phyloP scores from a whole-genome alignment of 257 asterid genomes.

The Solanum pinnatisectum region DNA sequence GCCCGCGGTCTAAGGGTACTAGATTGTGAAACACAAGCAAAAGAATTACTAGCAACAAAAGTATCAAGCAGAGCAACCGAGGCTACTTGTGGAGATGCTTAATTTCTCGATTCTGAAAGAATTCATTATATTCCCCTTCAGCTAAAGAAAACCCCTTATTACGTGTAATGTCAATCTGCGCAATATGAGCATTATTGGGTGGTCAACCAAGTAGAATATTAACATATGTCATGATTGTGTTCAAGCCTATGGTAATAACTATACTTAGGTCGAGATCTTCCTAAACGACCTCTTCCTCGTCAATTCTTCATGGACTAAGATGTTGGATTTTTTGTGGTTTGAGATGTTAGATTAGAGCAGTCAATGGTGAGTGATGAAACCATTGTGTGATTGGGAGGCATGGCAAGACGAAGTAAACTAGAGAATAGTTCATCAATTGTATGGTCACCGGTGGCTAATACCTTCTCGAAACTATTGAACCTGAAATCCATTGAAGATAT shows the following conservation, averaged over 20 bases:
- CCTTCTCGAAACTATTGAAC: no score
- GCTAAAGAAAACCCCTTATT: not conserved
- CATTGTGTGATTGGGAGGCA: not conserved
- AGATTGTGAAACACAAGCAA: not conserved
- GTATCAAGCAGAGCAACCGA: not conserved
- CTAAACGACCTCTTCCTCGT: not conserved
- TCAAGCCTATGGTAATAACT: not conserved
- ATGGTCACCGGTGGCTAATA: no score
- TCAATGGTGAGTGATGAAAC: not conserved
- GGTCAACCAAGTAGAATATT: not conserved
- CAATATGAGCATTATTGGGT: not conserved
- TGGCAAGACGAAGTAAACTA: not conserved
- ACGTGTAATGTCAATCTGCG: not conserved
- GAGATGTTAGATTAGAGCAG: not conserved
- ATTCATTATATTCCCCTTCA: not conserved
- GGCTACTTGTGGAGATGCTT: not conserved
- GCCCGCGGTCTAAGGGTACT: not conserved
- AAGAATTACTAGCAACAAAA: not conserved
- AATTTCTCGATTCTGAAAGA: not conserved
- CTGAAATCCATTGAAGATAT: not conserved
- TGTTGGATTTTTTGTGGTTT: not conserved
- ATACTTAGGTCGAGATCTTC: not conserved
- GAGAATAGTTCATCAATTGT: not conserved
- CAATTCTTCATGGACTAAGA: not conserved
- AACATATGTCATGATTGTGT: not conserved